phyloP scores from a whole-genome alignment of 2,329 filamentous ascomycete genomes.

The Septoria linicola region DNA sequence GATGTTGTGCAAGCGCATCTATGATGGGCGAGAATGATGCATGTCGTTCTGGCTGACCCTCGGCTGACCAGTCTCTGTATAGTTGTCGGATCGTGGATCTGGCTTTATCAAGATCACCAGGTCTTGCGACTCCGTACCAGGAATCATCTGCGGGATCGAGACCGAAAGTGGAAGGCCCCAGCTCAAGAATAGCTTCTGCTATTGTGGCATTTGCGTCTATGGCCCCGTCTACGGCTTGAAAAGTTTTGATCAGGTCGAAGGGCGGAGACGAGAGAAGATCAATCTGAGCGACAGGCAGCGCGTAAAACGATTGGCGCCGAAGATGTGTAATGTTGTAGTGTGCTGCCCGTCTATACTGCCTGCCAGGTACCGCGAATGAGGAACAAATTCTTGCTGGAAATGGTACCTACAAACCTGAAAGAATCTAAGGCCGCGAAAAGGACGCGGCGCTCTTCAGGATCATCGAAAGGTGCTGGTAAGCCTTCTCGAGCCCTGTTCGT shows the following conservation, averaged over 20 bases:
- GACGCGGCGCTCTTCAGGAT: slow-evolving; percentile 77
- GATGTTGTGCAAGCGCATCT: slow-evolving; percentile 57
- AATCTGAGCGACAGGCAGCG: slow-evolving; percentile 80
- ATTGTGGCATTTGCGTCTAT: slow-evolving; percentile 87
- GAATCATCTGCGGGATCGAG: slow-evolving; percentile 50
- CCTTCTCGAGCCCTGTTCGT: background rate
- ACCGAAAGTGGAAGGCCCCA: slow-evolving; percentile 67
- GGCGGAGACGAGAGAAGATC: slow-evolving; percentile 76
- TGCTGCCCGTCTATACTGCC: slow-evolving; percentile 70
- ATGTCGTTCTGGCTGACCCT: slow-evolving; percentile 71
- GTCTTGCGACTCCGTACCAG: slow-evolving; percentile 70
- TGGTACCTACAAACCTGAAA: slow-evolving; percentile 63
- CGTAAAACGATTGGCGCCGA: slow-evolving; percentile 89
- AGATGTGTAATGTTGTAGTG: slow-evolving; percentile 91
- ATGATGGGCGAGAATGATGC: slow-evolving; percentile 76
- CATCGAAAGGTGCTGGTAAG: slow-evolving; percentile 57
- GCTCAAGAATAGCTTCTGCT: slow-evolving; percentile 72
- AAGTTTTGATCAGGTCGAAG: slow-evolving; percentile 76
- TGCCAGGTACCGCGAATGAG: slow-evolving; percentile 14
- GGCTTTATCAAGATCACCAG: slow-evolving; percentile 82
- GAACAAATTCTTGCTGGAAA: slow-evolving; percentile 15
- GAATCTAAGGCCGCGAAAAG: slow-evolving; percentile 83
- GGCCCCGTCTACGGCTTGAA: slow-evolving; percentile 77
- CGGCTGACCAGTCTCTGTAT: slow-evolving; percentile 89
- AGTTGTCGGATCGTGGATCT: slow-evolving; percentile 90